A percentile compares a stretch with the other conserved stretches of the same genome.
These are phyloP conservation scores for Pseudocercospora fuligena DNA, from an alignment of 2,329 filamentous ascomycete species.

Conservation along the genomic window DNA sequence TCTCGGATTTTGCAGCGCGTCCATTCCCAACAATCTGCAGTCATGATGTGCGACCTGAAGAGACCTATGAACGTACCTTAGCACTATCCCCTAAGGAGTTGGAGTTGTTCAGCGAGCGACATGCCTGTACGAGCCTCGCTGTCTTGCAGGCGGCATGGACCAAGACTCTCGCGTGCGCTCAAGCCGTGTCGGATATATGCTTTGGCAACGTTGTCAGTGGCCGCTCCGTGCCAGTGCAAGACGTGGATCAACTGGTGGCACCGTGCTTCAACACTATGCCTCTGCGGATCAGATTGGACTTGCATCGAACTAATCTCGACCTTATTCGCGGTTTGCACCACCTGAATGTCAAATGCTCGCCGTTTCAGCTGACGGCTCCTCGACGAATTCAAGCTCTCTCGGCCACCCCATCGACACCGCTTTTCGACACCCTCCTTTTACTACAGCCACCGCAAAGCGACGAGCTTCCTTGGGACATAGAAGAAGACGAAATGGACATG, in stretches of 20 bases:
- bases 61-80: slow-evolving; percentile 11
- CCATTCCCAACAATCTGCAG: slow-evolving; percentile 41
- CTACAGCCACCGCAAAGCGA: slow-evolving; percentile 66
- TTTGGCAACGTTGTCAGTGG: slow-evolving; percentile 89
- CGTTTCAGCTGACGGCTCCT: slow-evolving; percentile 76
- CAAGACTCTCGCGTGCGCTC: slow-evolving; percentile 62
- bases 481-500: slow-evolving; percentile 68
- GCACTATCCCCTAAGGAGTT: slow-evolving; percentile 42
- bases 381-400: slow-evolving; percentile 67
- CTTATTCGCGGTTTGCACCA: slow-evolving; percentile 65
- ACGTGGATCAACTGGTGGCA: slow-evolving; percentile 74
- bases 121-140: slow-evolving; percentile 65
- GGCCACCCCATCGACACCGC: slow-evolving; percentile 50
- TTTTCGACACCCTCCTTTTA: slow-evolving; percentile 83
- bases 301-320: slow-evolving; percentile 57
- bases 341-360: slow-evolving; percentile 65
- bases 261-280: slow-evolving; percentile 93
- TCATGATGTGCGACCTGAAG: slow-evolving; percentile 3
- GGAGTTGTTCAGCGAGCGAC: slow-evolving; percentile 55
- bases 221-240: slow-evolving; percentile 68
- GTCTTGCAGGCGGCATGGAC: slow-evolving; percentile 76
- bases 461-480: slow-evolving; percentile 45
- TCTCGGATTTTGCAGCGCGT: slow-evolving; percentile 58
- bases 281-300: slow-evolving; percentile 62
- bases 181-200: slow-evolving; percentile 69